Percentiles rank a stretch among this genome's conserved stretches.
phyloP scores from a whole-genome alignment of 2,329 filamentous ascomycete genomes.

The Paracamarosporium sp. region DNA sequence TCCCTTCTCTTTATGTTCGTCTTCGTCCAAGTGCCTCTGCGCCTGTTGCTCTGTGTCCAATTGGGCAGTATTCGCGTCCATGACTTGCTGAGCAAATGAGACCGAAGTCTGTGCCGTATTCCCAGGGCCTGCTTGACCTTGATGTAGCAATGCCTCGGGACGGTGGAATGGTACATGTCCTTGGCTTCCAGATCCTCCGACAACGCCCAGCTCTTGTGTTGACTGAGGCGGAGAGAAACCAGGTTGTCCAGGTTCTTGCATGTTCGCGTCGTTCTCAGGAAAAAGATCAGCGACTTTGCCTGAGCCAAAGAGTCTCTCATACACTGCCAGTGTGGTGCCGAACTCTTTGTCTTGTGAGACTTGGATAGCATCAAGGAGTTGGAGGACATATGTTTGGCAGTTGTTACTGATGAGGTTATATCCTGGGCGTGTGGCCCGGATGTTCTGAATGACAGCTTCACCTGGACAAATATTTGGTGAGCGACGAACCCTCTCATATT shows the following conservation, averaged over 20 bases:
- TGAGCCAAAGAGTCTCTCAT: slow-evolving; percentile 57
- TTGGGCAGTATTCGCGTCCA: slow-evolving; percentile 62
- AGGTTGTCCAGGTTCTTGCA: slow-evolving; percentile 27
- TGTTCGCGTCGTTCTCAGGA: slow-evolving; percentile 41
- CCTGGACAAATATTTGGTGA: slow-evolving; percentile 37
- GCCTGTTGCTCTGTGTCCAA: slow-evolving; percentile 44
- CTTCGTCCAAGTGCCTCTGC: slow-evolving; percentile 7
- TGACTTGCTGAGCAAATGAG: slow-evolving; percentile 59
- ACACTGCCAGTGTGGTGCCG: slow-evolving; percentile 61
- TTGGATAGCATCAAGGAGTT: slow-evolving; percentile 62
- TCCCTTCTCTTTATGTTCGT: neutral
- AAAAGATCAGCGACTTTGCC: slow-evolving; percentile 63
- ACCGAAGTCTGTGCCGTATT: slow-evolving; percentile 50
- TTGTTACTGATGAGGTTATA: slow-evolving; percentile 69
- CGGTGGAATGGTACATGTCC: slow-evolving; percentile 9
- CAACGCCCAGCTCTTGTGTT: slow-evolving; percentile 14
- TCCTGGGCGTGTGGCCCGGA: slow-evolving; percentile 56
- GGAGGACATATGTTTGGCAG: slow-evolving; percentile 64
- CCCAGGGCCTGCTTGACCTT: slow-evolving; percentile 12
- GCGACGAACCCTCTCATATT: neutral
- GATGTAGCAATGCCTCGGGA: slow-evolving; percentile 6
- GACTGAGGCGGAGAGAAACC: slow-evolving; percentile 6
- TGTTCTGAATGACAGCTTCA: slow-evolving; percentile 61
- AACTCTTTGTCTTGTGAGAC: slow-evolving; percentile 59
- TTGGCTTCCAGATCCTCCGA: slow-evolving; percentile 11